Evolutionary conservation across 2,329 filamentous ascomycete genomes (phyloP).

Genomic region (Cladophialophora exuberans): DNA sequence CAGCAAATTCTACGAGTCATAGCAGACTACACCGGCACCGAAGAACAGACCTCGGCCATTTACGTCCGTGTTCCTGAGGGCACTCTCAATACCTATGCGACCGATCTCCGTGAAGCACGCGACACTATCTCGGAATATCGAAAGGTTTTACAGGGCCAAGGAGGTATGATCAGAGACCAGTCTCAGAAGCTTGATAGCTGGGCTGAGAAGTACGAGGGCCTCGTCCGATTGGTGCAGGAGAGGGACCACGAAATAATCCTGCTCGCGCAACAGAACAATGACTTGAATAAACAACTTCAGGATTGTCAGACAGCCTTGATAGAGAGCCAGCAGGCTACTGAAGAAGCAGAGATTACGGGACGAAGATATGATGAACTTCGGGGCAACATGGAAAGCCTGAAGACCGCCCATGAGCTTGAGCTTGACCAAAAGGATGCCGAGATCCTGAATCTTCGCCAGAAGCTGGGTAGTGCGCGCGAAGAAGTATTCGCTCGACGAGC

Average conservation of each 20-base stretch:
- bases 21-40: conserved; percentile 20
- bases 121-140: conserved; percentile 19
- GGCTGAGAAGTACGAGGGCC: conserved; percentile 16
- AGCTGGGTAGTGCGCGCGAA: conserved; percentile 27
- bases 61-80: conserved; percentile 26
- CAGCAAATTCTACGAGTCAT: conserved; percentile 26
- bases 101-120: conserved; percentile 15
- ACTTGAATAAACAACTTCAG: conserved; percentile 14
- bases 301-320: conserved; percentile 10
- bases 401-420: conserved; percentile 24
- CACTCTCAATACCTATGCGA: conserved; percentile 15
- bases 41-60: background rate
- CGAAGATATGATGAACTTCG: conserved; percentile 25
- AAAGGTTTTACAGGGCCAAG: conserved; percentile 18
- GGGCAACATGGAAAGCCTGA: conserved; percentile 21
- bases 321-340: conserved; percentile 1
- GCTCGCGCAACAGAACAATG: conserved; percentile 20
- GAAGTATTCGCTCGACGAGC: conserved; percentile 25
- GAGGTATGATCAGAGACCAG: conserved; percentile 22
- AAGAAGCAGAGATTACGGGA: conserved; percentile 10
- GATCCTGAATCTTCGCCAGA: conserved; percentile 24
- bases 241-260: conserved; percentile 27
- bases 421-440: conserved; percentile 26
- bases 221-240: conserved; percentile 15
- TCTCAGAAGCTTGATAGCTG: conserved; percentile 16